Evolutionary conservation across 805 yeast species (phyloP).

Genomic region (Tetrapisispora nanseiensis): DNA sequence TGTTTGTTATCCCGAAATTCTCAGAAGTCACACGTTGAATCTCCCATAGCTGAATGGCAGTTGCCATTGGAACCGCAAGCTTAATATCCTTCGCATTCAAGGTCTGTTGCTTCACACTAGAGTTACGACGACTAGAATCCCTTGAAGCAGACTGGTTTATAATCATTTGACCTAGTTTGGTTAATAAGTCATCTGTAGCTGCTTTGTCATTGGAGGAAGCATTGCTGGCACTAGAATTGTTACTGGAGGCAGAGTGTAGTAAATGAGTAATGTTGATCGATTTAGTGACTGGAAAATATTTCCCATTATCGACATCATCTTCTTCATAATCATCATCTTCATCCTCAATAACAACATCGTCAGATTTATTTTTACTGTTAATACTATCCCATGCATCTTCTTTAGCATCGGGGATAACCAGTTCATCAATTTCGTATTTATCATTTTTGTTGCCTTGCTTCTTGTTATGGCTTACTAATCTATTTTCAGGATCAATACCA

Average conservation of each 20-base stretch:
- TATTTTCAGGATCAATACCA: slow-evolving; percentile 43
- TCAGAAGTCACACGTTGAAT: slow-evolving; percentile 53
- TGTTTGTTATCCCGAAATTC: slow-evolving; percentile 40
- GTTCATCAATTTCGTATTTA: slow-evolving; percentile 62
- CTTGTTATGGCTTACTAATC: slow-evolving; percentile 72
- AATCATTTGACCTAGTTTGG: slow-evolving; percentile 19
- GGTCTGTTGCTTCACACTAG: not conserved
- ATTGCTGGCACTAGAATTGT: slow-evolving; percentile 7
- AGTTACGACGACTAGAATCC: slow-evolving; percentile 6
- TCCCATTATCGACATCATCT: slow-evolving; percentile 12
- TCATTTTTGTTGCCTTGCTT: slow-evolving; percentile 14
- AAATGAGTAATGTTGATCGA: slow-evolving; percentile 30
- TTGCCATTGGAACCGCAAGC: slow-evolving; percentile 43
- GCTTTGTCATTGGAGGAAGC: slow-evolving; percentile 1
- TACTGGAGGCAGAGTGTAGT: slow-evolving; percentile 20
- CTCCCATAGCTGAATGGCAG: slow-evolving; percentile 72
- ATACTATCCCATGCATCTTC: slow-evolving; percentile 47
- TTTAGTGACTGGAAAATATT: slow-evolving; percentile 27
- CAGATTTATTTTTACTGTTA: slow-evolving; percentile 5
- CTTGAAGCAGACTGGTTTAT: slow-evolving; percentile 14
- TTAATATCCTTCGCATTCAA: slow-evolving; percentile 8
- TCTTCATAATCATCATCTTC: slow-evolving; percentile 16
- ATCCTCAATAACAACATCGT: slow-evolving; percentile 10
- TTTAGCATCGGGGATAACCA: slow-evolving; percentile 46
- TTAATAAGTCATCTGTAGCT: not conserved